Evolutionary conservation across 2,329 filamentous ascomycete genomes (phyloP).

Genomic region (Paramyrothecium roridum): DNA sequence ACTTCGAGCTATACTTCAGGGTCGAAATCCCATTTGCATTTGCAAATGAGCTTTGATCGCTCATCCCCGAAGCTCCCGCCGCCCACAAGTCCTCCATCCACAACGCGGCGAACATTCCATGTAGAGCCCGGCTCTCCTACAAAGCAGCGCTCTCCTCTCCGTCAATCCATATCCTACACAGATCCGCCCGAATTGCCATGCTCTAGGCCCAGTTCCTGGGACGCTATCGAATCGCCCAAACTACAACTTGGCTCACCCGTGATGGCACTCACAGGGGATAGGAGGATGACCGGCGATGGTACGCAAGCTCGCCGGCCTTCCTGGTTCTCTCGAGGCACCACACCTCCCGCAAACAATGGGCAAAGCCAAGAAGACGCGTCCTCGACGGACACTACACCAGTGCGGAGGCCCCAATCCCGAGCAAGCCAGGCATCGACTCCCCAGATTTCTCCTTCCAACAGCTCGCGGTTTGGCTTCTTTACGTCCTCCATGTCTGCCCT

Average conservation of each 20-base stretch:
- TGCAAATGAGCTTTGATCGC: not conserved
- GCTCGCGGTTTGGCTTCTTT: constrained; percentile 44
- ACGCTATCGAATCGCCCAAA: not conserved
- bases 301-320: constrained; percentile 13
- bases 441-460: constrained; percentile 24
- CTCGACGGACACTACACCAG: constrained; percentile 5
- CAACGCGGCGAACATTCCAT: constrained; percentile 16
- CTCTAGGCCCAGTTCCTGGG: not conserved
- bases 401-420: not conserved
- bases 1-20: not conserved
- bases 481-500: constrained; percentile 42
- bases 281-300: constrained; percentile 9
- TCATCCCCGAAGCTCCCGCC: constrained; percentile 10
- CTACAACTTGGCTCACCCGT: constrained; percentile 22
- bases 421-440: constrained; percentile 23
- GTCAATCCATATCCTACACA: constrained; percentile 22
- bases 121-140: constrained; percentile 21
- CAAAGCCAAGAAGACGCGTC: constrained; percentile 5
- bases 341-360: constrained; percentile 1
- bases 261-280: constrained; percentile 28
- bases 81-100: constrained; percentile 11
- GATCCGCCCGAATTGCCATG: constrained; percentile 7
- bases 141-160: constrained; percentile 25
- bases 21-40: not conserved
- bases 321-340: constrained; percentile 18